Percentiles rank a stretch among this genome's conserved stretches.
phyloP scores from a whole-genome alignment of 176 grass and related monocot species.

The Rhipidocladum racemiflorum region DNA sequence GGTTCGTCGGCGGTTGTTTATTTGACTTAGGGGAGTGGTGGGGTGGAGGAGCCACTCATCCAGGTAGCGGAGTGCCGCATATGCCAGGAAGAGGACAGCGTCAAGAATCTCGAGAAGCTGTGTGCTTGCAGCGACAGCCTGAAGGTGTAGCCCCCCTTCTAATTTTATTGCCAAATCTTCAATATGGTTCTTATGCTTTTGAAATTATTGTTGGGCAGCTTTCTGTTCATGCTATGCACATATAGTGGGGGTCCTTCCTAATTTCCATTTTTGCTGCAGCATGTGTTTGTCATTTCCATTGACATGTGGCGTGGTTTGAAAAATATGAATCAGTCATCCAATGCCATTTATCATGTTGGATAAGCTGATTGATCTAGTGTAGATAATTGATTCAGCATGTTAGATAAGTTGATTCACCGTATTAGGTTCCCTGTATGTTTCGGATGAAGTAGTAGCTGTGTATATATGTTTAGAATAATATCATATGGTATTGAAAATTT shows the following conservation, averaged over 20 bases:
- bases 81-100: constrained; percentile 83
- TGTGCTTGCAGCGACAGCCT: constrained; percentile 89
- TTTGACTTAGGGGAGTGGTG: constrained; percentile 13
- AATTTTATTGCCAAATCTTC: neutral
- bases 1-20: neutral
- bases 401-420: too few species aligned
- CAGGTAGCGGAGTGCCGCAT: constrained; percentile 80
- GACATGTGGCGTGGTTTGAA: neutral
- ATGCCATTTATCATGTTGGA: neutral
- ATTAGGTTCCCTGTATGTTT: neutral
- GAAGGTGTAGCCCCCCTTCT: constrained; percentile 49
- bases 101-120: constrained; percentile 77
- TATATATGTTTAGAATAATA: too few species aligned
- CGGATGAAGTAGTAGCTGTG: too few species aligned
- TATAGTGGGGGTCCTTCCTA: neutral
- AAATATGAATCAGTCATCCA: neutral
- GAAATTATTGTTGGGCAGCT: neutral
- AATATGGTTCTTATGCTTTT: neutral
- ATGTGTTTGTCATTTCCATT: neutral
- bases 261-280: neutral
- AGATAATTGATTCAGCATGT: neutral
- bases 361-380: neutral
- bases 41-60: constrained; percentile 67
- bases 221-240: neutral
- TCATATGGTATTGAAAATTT: too few species aligned